phyloP scores from a whole-genome alignment of 192 early-diverging fungal genomes.

The Mortierella antarctica region DNA sequence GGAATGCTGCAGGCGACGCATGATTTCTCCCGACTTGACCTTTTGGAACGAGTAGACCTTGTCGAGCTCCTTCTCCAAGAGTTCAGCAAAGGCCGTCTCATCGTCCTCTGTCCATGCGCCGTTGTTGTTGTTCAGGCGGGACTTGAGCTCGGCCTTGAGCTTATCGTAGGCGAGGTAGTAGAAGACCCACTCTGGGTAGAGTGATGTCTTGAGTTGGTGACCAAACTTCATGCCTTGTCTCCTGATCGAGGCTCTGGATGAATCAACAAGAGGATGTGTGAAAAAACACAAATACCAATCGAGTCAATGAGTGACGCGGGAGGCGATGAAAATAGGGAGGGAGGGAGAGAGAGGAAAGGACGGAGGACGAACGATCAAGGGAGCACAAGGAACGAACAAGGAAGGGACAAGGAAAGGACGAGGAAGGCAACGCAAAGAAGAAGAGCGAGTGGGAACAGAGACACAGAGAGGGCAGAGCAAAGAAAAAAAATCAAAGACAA shows the following conservation, averaged over 20 bases:
- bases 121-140: conserved; percentile 54
- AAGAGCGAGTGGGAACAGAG: background rate
- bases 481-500: background rate
- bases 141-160: conserved; percentile 89
- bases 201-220: conserved; percentile 79
- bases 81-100: conserved; percentile 86
- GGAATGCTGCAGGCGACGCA: conserved; percentile 73
- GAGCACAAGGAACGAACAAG: background rate
- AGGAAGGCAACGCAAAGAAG: background rate
- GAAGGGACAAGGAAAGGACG: background rate
- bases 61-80: conserved; percentile 90
- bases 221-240: conserved; percentile 87
- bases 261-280: background rate
- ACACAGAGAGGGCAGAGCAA: background rate
- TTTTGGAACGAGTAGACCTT: conserved; percentile 87
- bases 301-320: background rate
- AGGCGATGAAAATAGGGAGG: background rate
- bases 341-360: background rate
- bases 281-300: background rate
- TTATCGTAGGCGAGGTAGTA: conserved; percentile 85
- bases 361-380: background rate
- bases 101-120: conserved; percentile 83
- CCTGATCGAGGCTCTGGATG: background rate
- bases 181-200: conserved; percentile 89
- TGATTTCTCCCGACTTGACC: conserved; percentile 81